Base-by-base conservation (phyloP, 164 flowering plant species). In the Cinnamomum micranthum region DNA sequence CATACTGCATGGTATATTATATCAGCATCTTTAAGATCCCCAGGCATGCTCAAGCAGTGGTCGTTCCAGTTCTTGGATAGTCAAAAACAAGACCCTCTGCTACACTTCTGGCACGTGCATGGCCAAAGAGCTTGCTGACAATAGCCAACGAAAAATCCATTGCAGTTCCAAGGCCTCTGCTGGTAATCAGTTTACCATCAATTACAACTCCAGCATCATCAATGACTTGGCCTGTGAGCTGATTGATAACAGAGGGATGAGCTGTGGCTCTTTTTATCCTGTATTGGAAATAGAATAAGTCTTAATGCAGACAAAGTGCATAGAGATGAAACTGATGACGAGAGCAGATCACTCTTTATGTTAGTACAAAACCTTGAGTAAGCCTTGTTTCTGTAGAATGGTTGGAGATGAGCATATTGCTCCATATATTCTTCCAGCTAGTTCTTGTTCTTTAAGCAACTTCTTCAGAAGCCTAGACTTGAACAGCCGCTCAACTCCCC, bases 81-180 rank as follows among this genome's bases (percentile, higher is more conserved):
- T 91, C 90, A 50, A 86, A 86, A 77, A 93, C 97, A 68, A 93
- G 91, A 76, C 92, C 96, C 82, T 91, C 97, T 14, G 99, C 98
- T 4, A 95, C 97, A 83, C 98, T 89, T 85, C 97, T 90, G 58
- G 97, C 96, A 74, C 98, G 89, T 64, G 86, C 85, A 79, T 90
- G 83, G 72, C 96, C 97, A 74, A 88, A 90, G 62, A 93, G 83
- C 81, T 95, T 95, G 81, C 88, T 79, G 50, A 93, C 93, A 71
- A 95, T 89, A 73, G 92, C 89, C 85, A 95, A 75, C 6, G 92
- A 82, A 83, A 93, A 89, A 79, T 92, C 89, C 23, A 85, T 74
- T 27, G 83, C 87, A 14, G 87, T 87, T 33, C 91, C 79, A 55
- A 89, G 92, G 71, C 98, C 98, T 71, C 70, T 82, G 84, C 97